Base-by-base conservation (phyloP, 2,329 filamentous ascomycete genomes). In the Colletotrichum euphorbiae region DNA sequence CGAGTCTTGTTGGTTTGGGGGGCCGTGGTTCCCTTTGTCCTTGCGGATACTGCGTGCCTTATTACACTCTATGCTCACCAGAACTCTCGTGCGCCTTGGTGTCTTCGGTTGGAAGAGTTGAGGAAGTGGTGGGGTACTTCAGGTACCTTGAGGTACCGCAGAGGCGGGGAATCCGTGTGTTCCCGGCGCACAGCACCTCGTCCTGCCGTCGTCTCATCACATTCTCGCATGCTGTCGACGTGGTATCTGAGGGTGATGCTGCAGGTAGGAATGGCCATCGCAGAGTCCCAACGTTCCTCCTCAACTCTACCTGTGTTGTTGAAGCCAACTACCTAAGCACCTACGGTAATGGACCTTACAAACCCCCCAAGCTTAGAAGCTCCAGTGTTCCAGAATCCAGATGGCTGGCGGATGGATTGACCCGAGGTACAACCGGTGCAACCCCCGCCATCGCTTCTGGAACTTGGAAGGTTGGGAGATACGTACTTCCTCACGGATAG, bases 111-210 rank as follows among this genome's bases (percentile, higher is more conserved):
- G 28, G 28, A 28, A 28, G 38, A 9, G 54, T 46, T 54, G 46
- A 55, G 31, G 62, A 40, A 31, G 28, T 55, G 19, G 56, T 61
- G 62, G 62, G 56, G 62, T 7, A 28, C 28, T 28, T 8, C 28
- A 28, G 28, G 28, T 28, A 28, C 7, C 28, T 28, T 28, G 28
- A 28, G 28, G 28, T 28, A 28, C 28, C 7, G 6, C 42, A 45
- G 48, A 40, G 33, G 50, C 50, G 36, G 63, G 63, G 63, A 52
- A 56, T 31, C 42, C 57, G 63, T 62, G 40, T 50, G 21, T 57
- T 55, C 50, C 61, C 56, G 56, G 46, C 62, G 19, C 50, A 54
- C 31, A 43, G 51, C 61, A 63, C 52, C 51, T 60, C 54, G 45
- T 51, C 13, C 42, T 51, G 33, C 52, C 40, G 28, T 21, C 19